Percentiles rank a stretch among this genome's conserved stretches.
These are phyloP conservation scores for Dryas drummondii DNA, from an alignment of 306 rosid species.

Conservation along the genomic window DNA sequence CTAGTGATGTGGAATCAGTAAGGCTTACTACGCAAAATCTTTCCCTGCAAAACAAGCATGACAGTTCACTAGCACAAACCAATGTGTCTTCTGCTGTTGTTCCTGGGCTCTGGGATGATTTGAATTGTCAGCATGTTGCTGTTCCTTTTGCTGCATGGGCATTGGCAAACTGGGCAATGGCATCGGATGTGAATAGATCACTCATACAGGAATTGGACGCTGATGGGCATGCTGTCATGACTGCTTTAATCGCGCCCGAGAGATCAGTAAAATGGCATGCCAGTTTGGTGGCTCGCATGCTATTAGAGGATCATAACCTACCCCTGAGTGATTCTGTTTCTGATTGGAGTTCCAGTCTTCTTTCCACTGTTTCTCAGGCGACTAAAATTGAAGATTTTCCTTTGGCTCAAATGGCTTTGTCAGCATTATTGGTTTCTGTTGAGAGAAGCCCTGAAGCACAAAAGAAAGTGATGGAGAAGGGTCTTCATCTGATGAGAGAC, in stretches of 20 bases:
- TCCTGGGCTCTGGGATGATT: conserved; percentile 99
- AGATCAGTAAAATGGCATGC: conserved; percentile 99
- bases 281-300: conserved; percentile 72
- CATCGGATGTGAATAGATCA: conserved; percentile 72
- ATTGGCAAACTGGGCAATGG: conserved; percentile 86
- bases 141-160: conserved; percentile 99
- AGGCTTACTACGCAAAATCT: conserved; percentile 30
- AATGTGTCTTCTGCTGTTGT: conserved; percentile 61
- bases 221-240: conserved; percentile 85
- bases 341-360: conserved; percentile 91
- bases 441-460: conserved; percentile 70
- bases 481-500: conserved; percentile 82
- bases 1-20: conserved; percentile 31
- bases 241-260: conserved; percentile 91
- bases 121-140: conserved; percentile 89
- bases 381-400: conserved; percentile 75
- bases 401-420: conserved; percentile 72
- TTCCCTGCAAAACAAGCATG: conserved; percentile 43
- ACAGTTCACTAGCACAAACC: conserved; percentile 30
- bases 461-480: conserved; percentile 78
- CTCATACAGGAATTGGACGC: conserved; percentile 79
- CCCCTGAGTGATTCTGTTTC: conserved; percentile 77
- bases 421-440: conserved; percentile 83
- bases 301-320: conserved; percentile 68
- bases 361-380: conserved; percentile 81